Conservation (phyloP, 1,139 yeast genomes). For the Yamadazyma sp. region DNA sequence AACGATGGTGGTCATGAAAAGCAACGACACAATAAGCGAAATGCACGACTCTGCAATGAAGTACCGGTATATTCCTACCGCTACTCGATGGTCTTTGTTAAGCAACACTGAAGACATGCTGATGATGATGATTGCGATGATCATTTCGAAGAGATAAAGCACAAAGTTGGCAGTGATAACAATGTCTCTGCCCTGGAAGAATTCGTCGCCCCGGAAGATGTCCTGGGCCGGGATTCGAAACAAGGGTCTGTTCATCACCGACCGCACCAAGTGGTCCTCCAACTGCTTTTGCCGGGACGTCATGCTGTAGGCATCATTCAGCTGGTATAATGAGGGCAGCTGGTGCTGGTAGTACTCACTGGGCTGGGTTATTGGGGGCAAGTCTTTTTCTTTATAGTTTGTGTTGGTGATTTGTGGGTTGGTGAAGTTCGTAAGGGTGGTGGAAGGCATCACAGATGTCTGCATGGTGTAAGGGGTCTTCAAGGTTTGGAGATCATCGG, state of each 20-base stretch:
- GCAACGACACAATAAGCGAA: conserved; percentile 32
- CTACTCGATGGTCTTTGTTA: conserved; percentile 23
- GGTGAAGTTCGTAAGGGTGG: conserved; percentile 8
- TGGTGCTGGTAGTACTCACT: conserved; percentile 13
- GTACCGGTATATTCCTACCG: conserved; percentile 32
- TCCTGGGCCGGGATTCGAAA: conserved; percentile 17
- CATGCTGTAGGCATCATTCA: conserved; percentile 16
- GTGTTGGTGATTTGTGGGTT: neutral
- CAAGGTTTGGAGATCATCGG: conserved; percentile 10
- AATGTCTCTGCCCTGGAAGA: conserved; percentile 19
- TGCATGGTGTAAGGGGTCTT: conserved; percentile 15
- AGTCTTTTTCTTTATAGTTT: conserved; percentile 17
- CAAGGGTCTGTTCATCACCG: conserved; percentile 40
- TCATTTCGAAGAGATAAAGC: conserved; percentile 35
- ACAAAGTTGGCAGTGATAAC: conserved; percentile 32
- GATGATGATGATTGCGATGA: conserved; percentile 33
- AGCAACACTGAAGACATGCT: conserved; percentile 29
- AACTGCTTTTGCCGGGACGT: conserved; percentile 26
- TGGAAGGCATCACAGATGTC: conserved; percentile 14
- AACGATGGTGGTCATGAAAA: conserved; percentile 35
- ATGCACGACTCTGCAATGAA: conserved; percentile 41
- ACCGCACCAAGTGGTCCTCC: conserved; percentile 32
- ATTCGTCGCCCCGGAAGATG: conserved; percentile 17
- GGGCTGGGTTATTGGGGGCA: conserved; percentile 23
- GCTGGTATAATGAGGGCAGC: conserved; percentile 8